Evolutionary conservation across 805 yeast genomes (phyloP).

Genomic region (Cyberlindnera saturnus): DNA sequence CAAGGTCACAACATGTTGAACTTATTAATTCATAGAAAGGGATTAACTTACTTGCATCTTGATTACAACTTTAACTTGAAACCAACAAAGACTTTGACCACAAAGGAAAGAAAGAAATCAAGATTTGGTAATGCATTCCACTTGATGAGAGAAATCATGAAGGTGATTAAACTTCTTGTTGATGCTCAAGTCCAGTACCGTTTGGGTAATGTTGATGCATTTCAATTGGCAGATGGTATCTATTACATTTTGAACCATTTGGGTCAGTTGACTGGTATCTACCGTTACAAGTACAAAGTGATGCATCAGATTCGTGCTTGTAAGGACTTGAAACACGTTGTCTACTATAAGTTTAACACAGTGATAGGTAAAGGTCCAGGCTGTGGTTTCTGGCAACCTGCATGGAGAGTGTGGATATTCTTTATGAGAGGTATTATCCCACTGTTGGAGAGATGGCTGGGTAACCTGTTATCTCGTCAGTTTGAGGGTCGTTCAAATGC

Average conservation of each 20-base stretch:
- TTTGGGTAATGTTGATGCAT: constrained; percentile 86
- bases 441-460: constrained; percentile 88
- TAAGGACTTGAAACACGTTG: constrained; percentile 89
- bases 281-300: constrained; percentile 92
- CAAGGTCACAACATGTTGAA: constrained; percentile 95
- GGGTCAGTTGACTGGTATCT: constrained; percentile 94
- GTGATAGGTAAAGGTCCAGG: constrained; percentile 98
- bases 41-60: constrained; percentile 84
- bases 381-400: constrained; percentile 98
- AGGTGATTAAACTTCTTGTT: constrained; percentile 78
- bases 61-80: constrained; percentile 94
- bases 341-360: constrained; percentile 76
- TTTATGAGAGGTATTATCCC: constrained; percentile 92
- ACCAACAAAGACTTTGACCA: constrained; percentile 93
- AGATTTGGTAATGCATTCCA: constrained; percentile 97
- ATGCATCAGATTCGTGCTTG: constrained; percentile 98
- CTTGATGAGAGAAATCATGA: constrained; percentile 79
- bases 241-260: constrained; percentile 86
- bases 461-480: constrained; percentile 84
- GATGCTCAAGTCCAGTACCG: constrained; percentile 93
- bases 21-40: constrained; percentile 81
- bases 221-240: constrained; percentile 90
- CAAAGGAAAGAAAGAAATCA: constrained; percentile 93
- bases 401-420: constrained; percentile 95
- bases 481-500: constrained; percentile 95